phyloP scores from a whole-genome alignment of 495 filamentous ascomycete genomes.

The Symbiotaphrina buchneri region DNA sequence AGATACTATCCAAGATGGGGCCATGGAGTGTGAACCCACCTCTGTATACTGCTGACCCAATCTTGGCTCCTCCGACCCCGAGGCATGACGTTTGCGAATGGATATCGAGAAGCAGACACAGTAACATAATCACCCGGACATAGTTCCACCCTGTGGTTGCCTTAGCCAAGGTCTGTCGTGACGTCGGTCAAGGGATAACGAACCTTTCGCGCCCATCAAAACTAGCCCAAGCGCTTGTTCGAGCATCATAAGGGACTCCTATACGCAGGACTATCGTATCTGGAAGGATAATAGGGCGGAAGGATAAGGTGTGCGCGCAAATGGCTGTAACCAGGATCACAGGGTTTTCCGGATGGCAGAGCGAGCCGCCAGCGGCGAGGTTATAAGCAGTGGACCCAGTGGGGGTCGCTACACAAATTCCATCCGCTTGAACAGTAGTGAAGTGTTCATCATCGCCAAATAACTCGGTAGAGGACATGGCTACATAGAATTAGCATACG shows the following conservation, averaged over 20 bases:
- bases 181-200: constrained; percentile 1
- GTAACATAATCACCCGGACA: constrained; percentile 87
- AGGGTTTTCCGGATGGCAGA: constrained; percentile 92
- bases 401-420: constrained; percentile 75
- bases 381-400: constrained; percentile 95
- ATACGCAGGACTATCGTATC: constrained; percentile 84
- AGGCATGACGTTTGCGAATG: constrained; percentile 75
- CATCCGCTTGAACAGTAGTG: constrained; percentile 70
- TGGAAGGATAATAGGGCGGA: constrained; percentile 84
- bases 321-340: constrained; percentile 92
- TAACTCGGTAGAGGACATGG: constrained; percentile 70
- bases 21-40: too few species aligned
- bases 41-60: constrained; percentile 72
- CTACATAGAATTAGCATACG: constrained; percentile 15
- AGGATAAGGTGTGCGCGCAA: constrained; percentile 87
- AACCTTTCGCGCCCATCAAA: constrained; percentile 83
- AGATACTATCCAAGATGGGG: too few species aligned
- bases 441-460: constrained; percentile 95
- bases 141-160: constrained; percentile 42
- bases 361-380: constrained; percentile 80
- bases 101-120: constrained; percentile 76
- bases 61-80: constrained; percentile 57
- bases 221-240: constrained; percentile 82
- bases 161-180: neutral
- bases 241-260: constrained; percentile 79